Evolutionary conservation across 2,329 filamentous ascomycete species (phyloP), one percentile per base, ranked within the genome.

Genomic region (Byssochlamys sp.): DNA sequence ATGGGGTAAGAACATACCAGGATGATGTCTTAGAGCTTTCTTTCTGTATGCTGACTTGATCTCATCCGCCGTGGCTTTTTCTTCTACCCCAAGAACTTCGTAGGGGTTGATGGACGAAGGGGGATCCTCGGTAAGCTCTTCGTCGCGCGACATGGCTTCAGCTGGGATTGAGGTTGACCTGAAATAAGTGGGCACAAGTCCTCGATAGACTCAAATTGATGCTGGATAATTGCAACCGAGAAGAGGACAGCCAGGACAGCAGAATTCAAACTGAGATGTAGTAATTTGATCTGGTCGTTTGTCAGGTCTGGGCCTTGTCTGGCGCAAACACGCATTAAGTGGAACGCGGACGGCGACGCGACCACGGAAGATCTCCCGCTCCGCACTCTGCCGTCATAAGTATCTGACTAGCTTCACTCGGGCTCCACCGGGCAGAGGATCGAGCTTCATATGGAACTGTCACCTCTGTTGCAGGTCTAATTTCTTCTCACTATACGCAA

Each of bases 31-130:
- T 59, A 99, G 80, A 2, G 94, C 94, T 54, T 88, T 84, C 71
- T 95, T 96, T 69, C 90, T 88, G 77, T 99, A 99, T 19, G 92
- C 90, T 19, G 84, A 85, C 72, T 95, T 96, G 76, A 99, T 83
- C 67, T 96, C 84, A 61, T 90, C 85, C 48, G 84, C 76, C 0
- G 88, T 89, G 12, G 91, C 91, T 55, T 82, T 78, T 60, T 84
- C 83, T 39, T 86, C 80, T 48, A 99, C 73, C 25, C 79, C 82
- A 7, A 99, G 84, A 56, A 92, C 83, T 65, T 86, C 82, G 69
- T 99, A 99, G 0, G 94, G 92, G 65, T 85, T 74, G 66, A 85
- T 81, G 65, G 89, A 78, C 50, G 88, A 84, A 0, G 89, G 88
- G 1, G 84, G 86, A 39, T 84, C 81, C 57, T 78, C 79, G 27